Conservation (phyloP, 2,329 filamentous ascomycete species). For the Colletotrichum lentis region DNA sequence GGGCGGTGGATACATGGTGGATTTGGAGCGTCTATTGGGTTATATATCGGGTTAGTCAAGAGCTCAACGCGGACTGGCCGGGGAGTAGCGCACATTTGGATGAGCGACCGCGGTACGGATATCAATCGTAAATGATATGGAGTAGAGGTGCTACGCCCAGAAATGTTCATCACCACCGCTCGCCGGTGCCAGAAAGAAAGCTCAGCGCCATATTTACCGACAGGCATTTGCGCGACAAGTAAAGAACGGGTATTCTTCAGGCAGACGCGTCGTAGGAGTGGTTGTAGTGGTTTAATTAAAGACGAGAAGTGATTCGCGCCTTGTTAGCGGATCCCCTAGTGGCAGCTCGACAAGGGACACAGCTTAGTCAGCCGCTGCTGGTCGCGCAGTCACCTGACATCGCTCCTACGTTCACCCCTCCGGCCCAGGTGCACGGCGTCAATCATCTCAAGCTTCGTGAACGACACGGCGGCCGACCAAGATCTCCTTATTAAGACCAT, state of each 20-base stretch:
- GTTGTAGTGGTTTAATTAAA: conserved; percentile 23
- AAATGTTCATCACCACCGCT: conserved; percentile 38
- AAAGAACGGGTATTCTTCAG: conserved; percentile 37
- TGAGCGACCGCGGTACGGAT: neutral
- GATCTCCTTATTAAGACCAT: conserved; percentile 4
- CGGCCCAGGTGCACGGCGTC: conserved; percentile 5
- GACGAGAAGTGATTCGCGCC: conserved; percentile 8
- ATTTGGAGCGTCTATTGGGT: conserved; percentile 18
- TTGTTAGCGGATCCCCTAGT: conserved; percentile 14
- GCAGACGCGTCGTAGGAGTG: conserved; percentile 45
- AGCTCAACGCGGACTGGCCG: neutral
- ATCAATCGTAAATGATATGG: neutral
- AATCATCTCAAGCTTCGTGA: conserved; percentile 27
- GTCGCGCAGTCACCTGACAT: conserved; percentile 47
- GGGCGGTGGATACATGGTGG: conserved; percentile 43
- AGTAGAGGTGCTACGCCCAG: neutral
- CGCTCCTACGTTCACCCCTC: conserved; percentile 29
- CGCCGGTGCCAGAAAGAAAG: conserved; percentile 42
- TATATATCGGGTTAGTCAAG: neutral
- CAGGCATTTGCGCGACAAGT: conserved; percentile 45
- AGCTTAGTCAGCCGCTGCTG: conserved; percentile 47
- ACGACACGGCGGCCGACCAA: conserved; percentile 18
- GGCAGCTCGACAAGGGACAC: conserved; percentile 11
- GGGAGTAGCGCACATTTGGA: conserved; percentile 6
- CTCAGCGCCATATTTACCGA: conserved; percentile 47